Base-by-base conservation (phyloP, 1,139 yeast genomes). In the Chernovozyma sophiae-reginae region DNA sequence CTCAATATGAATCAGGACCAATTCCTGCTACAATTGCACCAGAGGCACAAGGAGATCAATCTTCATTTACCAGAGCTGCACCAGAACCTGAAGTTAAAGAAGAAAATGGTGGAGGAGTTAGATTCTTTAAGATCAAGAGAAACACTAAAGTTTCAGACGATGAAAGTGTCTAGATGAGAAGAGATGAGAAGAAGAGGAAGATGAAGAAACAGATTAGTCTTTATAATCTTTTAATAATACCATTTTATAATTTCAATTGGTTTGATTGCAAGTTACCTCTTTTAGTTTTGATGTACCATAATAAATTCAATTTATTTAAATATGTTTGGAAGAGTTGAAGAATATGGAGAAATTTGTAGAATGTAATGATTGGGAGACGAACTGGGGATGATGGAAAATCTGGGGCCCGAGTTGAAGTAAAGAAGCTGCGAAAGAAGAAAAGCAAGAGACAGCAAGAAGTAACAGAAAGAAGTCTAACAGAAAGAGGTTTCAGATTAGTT, bases 61-160 rank as follows among this genome's bases (percentile, higher is more conserved):
- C 72, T 22, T 67, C 74, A n/a, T 69, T 68, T 51, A 68, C 74
- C 38, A 67, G 74, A 60, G 44, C 61, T 32, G 55, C 59, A 22
- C 63, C 63, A 8, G 77, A 52, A 34, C 50, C 51, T 38, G 55
- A 54, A 32, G 46, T 51, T 36, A 65, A 60, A 45, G 67, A 75
- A 48, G 62, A 58, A 30, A 53, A 53, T 43, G 34, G 39, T 15
- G 80, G 84, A 34, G 92, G 90, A 38, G 82, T 83, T 51, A 79
- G 86, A 60, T 83, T 83, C 63, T 83, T 83, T 69, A 81, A 80
- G 54, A 80, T 83, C 43, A 81, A 81, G 65, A 81, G 87, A 68
- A 37, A 37, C 58, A 72, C 75, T 50, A 74, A 74, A 55, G 68
- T 65, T 34, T 63, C 72, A 31, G 82, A 77, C 48, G 82, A 77